Percentiles rank a stretch among this genome's conserved stretches.
phyloP scores from a whole-genome alignment of 768 basidiomycete species.

The Leccinum subgranulosum region DNA sequence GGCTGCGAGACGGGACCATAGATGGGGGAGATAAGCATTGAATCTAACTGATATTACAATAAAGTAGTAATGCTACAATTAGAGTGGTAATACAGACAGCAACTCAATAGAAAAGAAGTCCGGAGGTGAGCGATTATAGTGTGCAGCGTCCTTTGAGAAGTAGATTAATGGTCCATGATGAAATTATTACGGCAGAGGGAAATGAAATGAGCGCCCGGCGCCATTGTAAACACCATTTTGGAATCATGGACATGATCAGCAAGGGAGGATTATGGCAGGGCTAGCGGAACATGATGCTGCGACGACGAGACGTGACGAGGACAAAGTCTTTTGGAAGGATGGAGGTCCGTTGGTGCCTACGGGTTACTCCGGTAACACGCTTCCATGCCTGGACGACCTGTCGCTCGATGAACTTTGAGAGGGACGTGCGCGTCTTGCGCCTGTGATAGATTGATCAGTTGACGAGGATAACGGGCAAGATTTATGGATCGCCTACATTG shows the following conservation, averaged over 20 bases:
- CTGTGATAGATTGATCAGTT: constrained; percentile 10
- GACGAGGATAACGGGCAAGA: not conserved
- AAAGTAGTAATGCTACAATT: constrained; percentile 11
- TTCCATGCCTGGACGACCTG: constrained; percentile 63
- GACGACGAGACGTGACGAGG: constrained; percentile 53
- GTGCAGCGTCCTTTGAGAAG: constrained; percentile 8
- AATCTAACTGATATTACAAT: not conserved
- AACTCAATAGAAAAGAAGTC: not conserved
- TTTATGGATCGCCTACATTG: constrained; percentile 16
- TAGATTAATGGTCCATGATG: constrained; percentile 3
- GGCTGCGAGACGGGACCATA: no score
- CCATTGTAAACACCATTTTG: constrained; percentile 9
- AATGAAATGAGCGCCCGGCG: constrained; percentile 12
- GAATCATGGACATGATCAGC: constrained; percentile 15
- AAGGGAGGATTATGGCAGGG: not conserved
- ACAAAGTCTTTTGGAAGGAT: constrained; percentile 59
- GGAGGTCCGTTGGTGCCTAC: constrained; percentile 50
- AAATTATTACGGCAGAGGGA: not conserved
- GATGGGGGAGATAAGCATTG: not conserved
- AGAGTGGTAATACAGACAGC: not conserved
- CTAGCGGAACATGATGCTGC: constrained; percentile 44
- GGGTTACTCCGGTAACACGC: constrained; percentile 49
- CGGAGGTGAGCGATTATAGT: not conserved
- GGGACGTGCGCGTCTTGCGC: constrained; percentile 28
- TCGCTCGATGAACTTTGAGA: constrained; percentile 52